Conservation (phyloP, 495 filamentous ascomycete genomes). For the Hypoxylon subgilvum region DNA sequence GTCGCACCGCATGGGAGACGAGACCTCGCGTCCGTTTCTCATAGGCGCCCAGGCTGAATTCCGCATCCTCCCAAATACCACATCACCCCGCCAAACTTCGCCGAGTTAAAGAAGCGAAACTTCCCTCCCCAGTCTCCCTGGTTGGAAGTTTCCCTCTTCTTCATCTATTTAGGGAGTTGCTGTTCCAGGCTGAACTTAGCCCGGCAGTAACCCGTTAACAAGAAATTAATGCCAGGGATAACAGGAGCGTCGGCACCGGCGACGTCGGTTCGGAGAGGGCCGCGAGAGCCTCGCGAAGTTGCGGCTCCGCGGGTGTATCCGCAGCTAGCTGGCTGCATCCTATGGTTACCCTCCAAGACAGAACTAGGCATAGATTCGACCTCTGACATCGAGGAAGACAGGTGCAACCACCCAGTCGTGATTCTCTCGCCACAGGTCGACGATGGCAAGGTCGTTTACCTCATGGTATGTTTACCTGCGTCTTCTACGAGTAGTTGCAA, state of each 20-base stretch:
- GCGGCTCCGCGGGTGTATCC: not conserved
- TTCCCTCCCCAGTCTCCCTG: not conserved
- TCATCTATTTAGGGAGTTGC: constrained; percentile 2
- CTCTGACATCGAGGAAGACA: constrained; percentile 27
- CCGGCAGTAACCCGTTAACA: not conserved
- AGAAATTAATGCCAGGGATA: constrained; percentile 24
- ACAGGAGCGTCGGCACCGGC: constrained; percentile 20
- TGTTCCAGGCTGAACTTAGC: not conserved
- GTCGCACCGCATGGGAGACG: constrained; percentile 19
- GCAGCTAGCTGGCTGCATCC: constrained; percentile 34
- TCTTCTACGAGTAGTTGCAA: not conserved
- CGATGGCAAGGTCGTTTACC: constrained; percentile 26
- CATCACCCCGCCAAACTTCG: constrained; percentile 21
- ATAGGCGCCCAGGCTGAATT: constrained; percentile 34
- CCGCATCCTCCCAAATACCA: constrained; percentile 24
- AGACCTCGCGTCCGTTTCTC: constrained; percentile 22
- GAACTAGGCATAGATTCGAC: constrained; percentile 16
- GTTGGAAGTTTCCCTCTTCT: not conserved
- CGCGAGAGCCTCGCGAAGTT: constrained; percentile 9
- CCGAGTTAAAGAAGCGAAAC: constrained; percentile 5
- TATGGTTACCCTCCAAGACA: constrained; percentile 34
- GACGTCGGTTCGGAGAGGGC: constrained; percentile 9
- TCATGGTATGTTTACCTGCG: constrained; percentile 29
- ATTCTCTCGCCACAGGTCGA: constrained; percentile 30
- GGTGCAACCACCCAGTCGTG: constrained; percentile 40